Conservation (phyloP, 23 red algal genomes). For the Gracilaria domingensis region DNA sequence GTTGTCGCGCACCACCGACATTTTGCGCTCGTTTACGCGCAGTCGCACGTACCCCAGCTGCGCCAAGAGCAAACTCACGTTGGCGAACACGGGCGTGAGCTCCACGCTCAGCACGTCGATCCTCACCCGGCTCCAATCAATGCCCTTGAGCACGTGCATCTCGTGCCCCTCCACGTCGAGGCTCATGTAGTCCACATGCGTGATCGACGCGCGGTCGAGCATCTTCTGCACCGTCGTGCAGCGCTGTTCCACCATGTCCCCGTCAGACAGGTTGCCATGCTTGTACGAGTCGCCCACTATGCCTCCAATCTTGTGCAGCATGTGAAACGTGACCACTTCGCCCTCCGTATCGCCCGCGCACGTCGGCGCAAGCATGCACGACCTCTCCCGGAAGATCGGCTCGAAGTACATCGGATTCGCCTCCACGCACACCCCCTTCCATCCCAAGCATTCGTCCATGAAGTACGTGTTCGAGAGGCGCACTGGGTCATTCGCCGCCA, state of each 20-base stretch:
- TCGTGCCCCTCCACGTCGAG: constrained; percentile 81
- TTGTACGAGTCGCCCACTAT: too few relatives aligned
- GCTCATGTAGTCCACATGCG: constrained; percentile 68
- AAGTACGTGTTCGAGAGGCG: constrained; percentile 67
- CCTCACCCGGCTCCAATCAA: constrained; percentile 39
- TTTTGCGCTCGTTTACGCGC: too few relatives aligned
- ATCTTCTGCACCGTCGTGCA: too few relatives aligned
- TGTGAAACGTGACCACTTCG: constrained; percentile 32
- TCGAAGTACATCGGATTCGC: constrained; percentile 61
- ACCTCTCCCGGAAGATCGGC: constrained; percentile 5
- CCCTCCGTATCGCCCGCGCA: constrained; percentile 49
- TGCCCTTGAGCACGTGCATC: constrained; percentile 61
- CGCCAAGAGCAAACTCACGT: constrained; percentile 29
- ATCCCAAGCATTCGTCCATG: constrained; percentile 59
- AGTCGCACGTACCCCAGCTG: constrained; percentile 33
- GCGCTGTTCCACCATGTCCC: too few relatives aligned
- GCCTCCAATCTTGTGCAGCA: too few relatives aligned
- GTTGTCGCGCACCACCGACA: too few relatives aligned
- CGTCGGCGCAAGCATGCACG: constrained; percentile 56
- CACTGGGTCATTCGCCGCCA: constrained; percentile 62
- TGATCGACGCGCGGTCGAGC: constrained; percentile 9
- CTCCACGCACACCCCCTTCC: constrained; percentile 75
- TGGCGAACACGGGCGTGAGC: not conserved
- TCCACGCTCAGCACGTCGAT: constrained; percentile 68
- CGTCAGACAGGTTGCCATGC: too few relatives aligned